These are phyloP conservation scores for Eragrostis tef DNA, from an alignment of 202 grass and related monocot genomes.

Conservation along the genomic window DNA sequence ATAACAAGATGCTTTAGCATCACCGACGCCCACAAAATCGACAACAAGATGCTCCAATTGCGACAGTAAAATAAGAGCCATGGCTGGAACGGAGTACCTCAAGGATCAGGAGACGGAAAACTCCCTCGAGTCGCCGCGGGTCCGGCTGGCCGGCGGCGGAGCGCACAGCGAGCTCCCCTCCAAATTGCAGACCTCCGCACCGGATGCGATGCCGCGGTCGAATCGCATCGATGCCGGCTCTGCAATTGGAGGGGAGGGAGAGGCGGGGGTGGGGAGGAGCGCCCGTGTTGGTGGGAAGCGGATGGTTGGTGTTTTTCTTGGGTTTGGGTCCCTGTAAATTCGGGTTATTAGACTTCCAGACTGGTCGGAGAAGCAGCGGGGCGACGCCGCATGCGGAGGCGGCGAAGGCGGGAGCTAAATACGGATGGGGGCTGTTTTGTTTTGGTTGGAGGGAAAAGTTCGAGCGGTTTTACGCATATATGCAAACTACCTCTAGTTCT, in stretches of 20 bases:
- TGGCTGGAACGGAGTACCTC: not conserved
- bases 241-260: slow-evolving; percentile 27
- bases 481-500: not conserved
- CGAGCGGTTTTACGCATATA: not conserved
- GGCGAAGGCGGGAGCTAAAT: slow-evolving; percentile 45
- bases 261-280: not conserved
- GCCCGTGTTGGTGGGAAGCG: slow-evolving; percentile 25
- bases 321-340: slow-evolving; percentile 15
- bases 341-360: not conserved
- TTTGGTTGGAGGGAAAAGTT: not conserved
- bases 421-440: slow-evolving; percentile 21
- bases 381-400: slow-evolving; percentile 40
- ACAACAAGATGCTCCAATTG: not conserved
- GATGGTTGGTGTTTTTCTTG: slow-evolving; percentile 39
- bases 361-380: not conserved
- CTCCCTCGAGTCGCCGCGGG: not conserved
- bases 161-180: slow-evolving; percentile 21
- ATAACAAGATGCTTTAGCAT: not conserved
- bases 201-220: slow-evolving; percentile 39
- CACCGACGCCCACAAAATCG: not conserved
- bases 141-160: not conserved
- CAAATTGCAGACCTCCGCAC: slow-evolving; percentile 37
- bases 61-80: too few relatives aligned
- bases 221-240: slow-evolving; percentile 46
- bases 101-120: slow-evolving; percentile 30